Conservation (phyloP, 192 early-diverging fungal genomes). For the Pecoramyces ruminantium region DNA sequence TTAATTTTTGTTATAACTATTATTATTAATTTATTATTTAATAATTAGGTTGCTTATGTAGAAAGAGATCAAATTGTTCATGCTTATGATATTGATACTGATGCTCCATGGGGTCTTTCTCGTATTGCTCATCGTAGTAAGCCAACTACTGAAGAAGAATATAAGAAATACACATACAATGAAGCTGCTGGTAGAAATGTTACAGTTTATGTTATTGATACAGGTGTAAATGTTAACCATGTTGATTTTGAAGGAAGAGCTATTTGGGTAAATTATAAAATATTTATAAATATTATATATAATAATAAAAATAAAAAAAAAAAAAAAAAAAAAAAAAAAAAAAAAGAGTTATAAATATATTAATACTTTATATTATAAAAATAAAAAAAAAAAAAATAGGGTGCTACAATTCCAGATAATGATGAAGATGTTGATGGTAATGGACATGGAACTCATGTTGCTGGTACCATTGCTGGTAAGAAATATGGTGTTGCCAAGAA, state of each 20-base stretch:
- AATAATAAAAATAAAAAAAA: background rate
- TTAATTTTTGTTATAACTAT: too few species aligned
- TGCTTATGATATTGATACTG: conserved; percentile 37
- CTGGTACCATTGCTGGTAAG: conserved; percentile 73
- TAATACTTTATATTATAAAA: too few species aligned
- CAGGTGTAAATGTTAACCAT: conserved; percentile 69
- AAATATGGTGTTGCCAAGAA: conserved; percentile 80
- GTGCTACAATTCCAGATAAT: conserved; percentile 52
- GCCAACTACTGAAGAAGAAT: conserved; percentile 32
- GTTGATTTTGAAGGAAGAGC: conserved; percentile 87
- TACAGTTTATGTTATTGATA: conserved; percentile 91
- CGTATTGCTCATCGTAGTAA: conserved; percentile 61
- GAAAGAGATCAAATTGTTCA: conserved; percentile 69
- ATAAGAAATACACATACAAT: conserved; percentile 56
- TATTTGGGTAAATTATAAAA: conserved; percentile 28
- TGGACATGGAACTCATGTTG: conserved; percentile 71
- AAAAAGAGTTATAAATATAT: conserved; percentile 2
- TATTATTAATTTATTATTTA: too few species aligned
- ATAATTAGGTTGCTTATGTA: conserved; percentile 68
- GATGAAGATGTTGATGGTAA: conserved; percentile 29
- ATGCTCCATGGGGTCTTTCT: conserved; percentile 74
- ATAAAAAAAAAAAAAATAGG: conserved; percentile 12
- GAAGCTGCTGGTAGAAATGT: conserved; percentile 60
- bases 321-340: conserved; percentile 24
- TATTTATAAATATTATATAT: background rate